Conservation (phyloP, 2,329 filamentous ascomycete species). For the Alternaria gaisen region DNA sequence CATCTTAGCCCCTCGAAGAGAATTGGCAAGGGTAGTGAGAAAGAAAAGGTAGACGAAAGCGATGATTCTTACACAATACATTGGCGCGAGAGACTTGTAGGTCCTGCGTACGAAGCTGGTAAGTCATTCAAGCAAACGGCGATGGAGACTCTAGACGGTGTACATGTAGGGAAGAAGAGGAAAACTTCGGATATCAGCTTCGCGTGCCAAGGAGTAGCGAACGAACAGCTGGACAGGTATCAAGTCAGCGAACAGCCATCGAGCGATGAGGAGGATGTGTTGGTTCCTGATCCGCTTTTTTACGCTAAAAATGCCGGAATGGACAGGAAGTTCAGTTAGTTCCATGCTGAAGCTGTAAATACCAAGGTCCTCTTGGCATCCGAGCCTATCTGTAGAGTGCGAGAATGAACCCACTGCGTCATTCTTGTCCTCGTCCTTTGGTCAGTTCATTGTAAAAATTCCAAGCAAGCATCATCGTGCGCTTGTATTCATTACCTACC, state of each 20-base stretch:
- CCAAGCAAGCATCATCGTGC: not conserved
- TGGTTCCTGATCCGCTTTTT: conserved; percentile 23
- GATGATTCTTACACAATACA: conserved; percentile 9
- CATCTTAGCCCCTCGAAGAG: not conserved
- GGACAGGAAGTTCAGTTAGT: conserved; percentile 27
- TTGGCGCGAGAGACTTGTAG: conserved; percentile 21
- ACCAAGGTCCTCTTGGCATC: conserved; percentile 4
- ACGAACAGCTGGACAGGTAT: conserved; percentile 5
- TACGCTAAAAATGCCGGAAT: conserved; percentile 3
- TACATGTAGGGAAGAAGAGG: conserved; percentile 16
- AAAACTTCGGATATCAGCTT: conserved; percentile 32
- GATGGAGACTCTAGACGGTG: conserved; percentile 3
- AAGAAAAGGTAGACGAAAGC: conserved; percentile 4
- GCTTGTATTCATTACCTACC: not conserved
- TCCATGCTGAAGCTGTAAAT: conserved; percentile 27
- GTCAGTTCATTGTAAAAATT: not conserved
- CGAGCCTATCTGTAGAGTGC: not conserved
- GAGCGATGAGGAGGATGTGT: not conserved
- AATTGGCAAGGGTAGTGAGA: not conserved
- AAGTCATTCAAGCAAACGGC: conserved; percentile 9
- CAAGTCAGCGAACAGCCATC: not conserved
- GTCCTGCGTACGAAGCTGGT: conserved; percentile 6
- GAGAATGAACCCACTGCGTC: not conserved
- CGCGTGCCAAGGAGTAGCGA: conserved; percentile 29
- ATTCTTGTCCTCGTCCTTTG: not conserved